These are phyloP conservation scores for Moelleriella libera DNA, from an alignment of 2,329 filamentous ascomycete species.

Conservation along the genomic window DNA sequence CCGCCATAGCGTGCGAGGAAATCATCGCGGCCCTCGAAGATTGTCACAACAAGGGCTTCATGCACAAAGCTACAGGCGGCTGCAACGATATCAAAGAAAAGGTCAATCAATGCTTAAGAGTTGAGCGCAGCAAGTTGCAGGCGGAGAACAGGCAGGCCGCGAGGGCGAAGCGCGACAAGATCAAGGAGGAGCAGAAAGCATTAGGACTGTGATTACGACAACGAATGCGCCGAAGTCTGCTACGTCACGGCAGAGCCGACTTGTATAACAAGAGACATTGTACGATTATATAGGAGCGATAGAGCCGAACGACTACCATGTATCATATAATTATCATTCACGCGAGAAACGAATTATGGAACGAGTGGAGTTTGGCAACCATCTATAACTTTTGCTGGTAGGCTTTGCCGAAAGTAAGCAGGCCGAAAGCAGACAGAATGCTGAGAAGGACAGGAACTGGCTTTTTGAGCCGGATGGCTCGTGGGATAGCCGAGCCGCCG, in stretches of 20 bases:
- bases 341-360: neutral
- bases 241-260: too few species aligned
- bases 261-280: neutral
- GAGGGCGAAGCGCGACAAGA: conserved; percentile 54
- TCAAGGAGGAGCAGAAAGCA: conserved; percentile 57
- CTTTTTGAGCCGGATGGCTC: conserved; percentile 73
- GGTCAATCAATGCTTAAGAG: conserved; percentile 73
- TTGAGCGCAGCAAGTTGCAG: conserved; percentile 66
- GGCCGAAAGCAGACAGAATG: conserved; percentile 62
- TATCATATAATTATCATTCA: too few species aligned
- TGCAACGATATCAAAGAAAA: conserved; percentile 78
- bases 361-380: neutral
- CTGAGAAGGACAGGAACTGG: conserved; percentile 72
- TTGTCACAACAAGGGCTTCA: conserved; percentile 83
- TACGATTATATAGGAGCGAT: neutral
- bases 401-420: conserved; percentile 67
- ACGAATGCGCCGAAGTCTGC: neutral
- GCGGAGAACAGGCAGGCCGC: conserved; percentile 56
- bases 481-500: conserved; percentile 70
- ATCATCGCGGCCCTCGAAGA: conserved; percentile 89
- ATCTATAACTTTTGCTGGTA: conserved; percentile 28
- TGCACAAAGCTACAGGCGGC: conserved; percentile 81
- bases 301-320: neutral
- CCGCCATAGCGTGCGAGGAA: conserved; percentile 68
- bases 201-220: conserved; percentile 17